phyloP scores from a whole-genome alignment of 805 yeast species.

The Candida vaughaniae region DNA sequence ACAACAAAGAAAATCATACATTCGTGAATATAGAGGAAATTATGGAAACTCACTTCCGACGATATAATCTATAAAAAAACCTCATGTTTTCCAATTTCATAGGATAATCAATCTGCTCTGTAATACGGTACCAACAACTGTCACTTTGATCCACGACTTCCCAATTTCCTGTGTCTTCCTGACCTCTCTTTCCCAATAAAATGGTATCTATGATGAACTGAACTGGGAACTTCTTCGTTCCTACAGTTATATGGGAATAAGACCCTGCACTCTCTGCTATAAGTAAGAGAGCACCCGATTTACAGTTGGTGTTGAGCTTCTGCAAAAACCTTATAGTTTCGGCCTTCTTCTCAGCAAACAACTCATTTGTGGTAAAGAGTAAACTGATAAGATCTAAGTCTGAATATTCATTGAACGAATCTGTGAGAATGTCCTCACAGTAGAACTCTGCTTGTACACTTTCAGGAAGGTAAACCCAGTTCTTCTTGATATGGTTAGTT shows the following conservation, averaged over 20 bases:
- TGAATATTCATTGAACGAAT: conserved; percentile 10
- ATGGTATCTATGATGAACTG: conserved; percentile 77
- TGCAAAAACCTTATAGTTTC: conserved; percentile 62
- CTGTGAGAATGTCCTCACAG: conserved; percentile 30
- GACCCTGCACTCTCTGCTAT: conserved; percentile 90
- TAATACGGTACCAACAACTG: conserved; percentile 76
- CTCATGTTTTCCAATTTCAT: conserved; percentile 85
- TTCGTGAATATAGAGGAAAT: too few relatives aligned
- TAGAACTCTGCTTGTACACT: conserved; percentile 29
- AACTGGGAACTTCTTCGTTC: conserved; percentile 76
- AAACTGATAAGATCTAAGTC: conserved; percentile 58
- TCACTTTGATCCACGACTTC: conserved; percentile 62
- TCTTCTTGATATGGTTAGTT: conserved; percentile 40
- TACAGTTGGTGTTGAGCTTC: conserved; percentile 49
- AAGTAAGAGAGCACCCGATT: conserved; percentile 56
- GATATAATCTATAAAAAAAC: conserved; percentile 74
- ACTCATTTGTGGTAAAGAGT: conserved; percentile 84
- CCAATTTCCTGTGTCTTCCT: conserved; percentile 55
- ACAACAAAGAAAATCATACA: too few relatives aligned
- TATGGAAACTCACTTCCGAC: too few relatives aligned
- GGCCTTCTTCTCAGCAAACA: conserved; percentile 66
- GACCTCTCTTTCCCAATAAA: conserved; percentile 49
- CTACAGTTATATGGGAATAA: conserved; percentile 75
- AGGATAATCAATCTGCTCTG: conserved; percentile 50
- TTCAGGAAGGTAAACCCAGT: conserved; percentile 50